Base-by-base conservation (phyloP, 495 filamentous ascomycete genomes). In the Aspergillus campestris region DNA sequence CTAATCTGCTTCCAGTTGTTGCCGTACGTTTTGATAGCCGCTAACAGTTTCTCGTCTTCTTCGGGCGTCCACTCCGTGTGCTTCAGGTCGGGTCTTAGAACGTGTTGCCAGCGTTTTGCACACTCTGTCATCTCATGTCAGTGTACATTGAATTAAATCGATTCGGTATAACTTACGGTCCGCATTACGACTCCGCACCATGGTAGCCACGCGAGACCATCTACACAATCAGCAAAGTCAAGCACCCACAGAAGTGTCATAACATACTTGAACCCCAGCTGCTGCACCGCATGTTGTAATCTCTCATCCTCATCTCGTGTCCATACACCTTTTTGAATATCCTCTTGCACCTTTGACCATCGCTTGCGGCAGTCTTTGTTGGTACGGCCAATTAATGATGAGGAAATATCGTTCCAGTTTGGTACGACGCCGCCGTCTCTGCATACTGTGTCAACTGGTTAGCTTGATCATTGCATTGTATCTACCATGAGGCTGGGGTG, bases 301-400 rank as follows among this genome's bases (percentile, higher is more conserved):
- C 44, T 31, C 15, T 57, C 40, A 38, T 62, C 59, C 42, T 62
- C 59, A 2, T 43, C 34, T 3, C 34, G 29, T 5, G 33, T 49
- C 59, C 59, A 62, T 14, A 48, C 15, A 9, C 59, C 59, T 35
- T 59, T 59, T 3, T 43, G 43, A 9, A 38, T 47, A 30, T 38
- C 43, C 8, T 32, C 18, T 10, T 39, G 31, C n/a, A 51, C 36
- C 34, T 51, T 51, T 10, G 38, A 41, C 58, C 58, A 61, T 35
- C 58, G 48, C 28, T 56, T 58, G 39, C 58, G 55, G 31, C 58
- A 61, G 39, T 61, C 58, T 41, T 61, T 61, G 34, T 61, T 61
- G 12, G 47, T 51, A 8, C 58, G 43, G 8, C 58, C 55, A 13
- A 38, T 46, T 3, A 59, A 43, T 28, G 14, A 32, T 29, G 33